phyloP scores from a whole-genome alignment of 177 flowering plant genomes.

The Tripterygium wilfordii region DNA sequence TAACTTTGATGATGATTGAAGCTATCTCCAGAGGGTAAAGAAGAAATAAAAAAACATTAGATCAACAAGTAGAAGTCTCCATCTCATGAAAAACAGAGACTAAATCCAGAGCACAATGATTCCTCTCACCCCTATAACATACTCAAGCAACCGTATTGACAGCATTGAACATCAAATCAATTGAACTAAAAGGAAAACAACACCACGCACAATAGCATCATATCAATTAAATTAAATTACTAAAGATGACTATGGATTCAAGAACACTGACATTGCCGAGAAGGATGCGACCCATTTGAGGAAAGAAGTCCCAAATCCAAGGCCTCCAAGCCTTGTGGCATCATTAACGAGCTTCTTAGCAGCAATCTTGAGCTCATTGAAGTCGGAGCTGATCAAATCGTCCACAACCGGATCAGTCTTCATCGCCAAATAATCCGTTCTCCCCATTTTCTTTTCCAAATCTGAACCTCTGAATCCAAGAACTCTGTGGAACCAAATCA shows the following conservation, averaged over 20 bases:
- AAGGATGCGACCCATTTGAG: conserved; percentile 62
- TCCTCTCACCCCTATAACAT: neutral
- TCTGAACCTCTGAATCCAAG: neutral
- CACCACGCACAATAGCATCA: too few relatives aligned
- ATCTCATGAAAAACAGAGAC: too few relatives aligned
- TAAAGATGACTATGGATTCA: too few relatives aligned
- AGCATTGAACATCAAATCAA: neutral
- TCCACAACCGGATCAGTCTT: conserved; percentile 28
- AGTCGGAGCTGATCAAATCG: conserved; percentile 32
- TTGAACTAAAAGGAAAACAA: neutral
- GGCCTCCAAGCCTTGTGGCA: conserved; percentile 38
- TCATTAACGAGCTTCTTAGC: conserved; percentile 41
- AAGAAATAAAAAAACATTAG: too few relatives aligned
- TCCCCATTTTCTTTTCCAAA: conserved; percentile 15
- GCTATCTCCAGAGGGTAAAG: too few relatives aligned
- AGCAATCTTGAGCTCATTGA: conserved; percentile 43
- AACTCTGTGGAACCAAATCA: too few relatives aligned
- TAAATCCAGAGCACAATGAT: too few relatives aligned
- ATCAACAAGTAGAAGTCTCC: too few relatives aligned
- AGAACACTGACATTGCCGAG: conserved; percentile 44
- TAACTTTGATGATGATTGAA: too few relatives aligned
- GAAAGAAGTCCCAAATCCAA: conserved; percentile 46
- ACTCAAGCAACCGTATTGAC: neutral
- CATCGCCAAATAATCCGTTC: conserved; percentile 34
- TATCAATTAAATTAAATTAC: too few relatives aligned